Evolutionary conservation across 306 rosid species (phyloP), one percentile per base, ranked within the genome.

Genomic region (Acacia melanoxylon): DNA sequence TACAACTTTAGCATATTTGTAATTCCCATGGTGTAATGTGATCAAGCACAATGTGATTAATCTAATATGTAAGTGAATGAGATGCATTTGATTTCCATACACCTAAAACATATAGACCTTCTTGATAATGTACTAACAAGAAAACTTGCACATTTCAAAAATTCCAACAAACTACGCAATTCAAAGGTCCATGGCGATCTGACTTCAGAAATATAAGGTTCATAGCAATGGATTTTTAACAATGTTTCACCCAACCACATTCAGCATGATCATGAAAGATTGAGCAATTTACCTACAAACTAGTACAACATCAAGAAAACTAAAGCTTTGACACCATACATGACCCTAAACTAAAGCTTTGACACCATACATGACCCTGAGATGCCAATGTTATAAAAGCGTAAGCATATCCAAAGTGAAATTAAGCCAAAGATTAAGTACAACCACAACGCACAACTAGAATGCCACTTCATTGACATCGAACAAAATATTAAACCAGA

Each of bases 251-350:
- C 10, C 25, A 58, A 54, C 35, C 49, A n/a, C 49, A 75, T 71
- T 51, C 72, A 65, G 35, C 58, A 58, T 27, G 69, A 74, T 72
- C 31, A 49, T 44, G 77, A 62, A 71, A 33, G 85, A 45, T 29
- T 45, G 71, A 51, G 48, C 4, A 42, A 68, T 11, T 89, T 90
- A 92, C 97, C 94, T 77, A 88, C 78, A 52, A 89, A 83, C 85
- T 86, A 85, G 85, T 90, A 90, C 69, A 88, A 27, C 81, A 85
- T 82, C 90, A 88, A 78, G 68, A 80, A 84, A 65, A 88, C 76
- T 16, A 79, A 79, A 54, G 85, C 86, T n/a, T n/a, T n/a, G n/a
- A n/a, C n/a, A n/a, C n/a, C n/a, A n/a, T n/a, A n/a, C n/a, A n/a
- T n/a, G n/a, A n/a, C n/a, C n/a, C n/a, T n/a, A n/a, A n/a, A n/a